A percentile compares a stretch with the other conserved stretches of the same genome.
Conservation (phyloP, 495 filamentous ascomycete genomes). For the Lophiotrema nucula region DNA sequence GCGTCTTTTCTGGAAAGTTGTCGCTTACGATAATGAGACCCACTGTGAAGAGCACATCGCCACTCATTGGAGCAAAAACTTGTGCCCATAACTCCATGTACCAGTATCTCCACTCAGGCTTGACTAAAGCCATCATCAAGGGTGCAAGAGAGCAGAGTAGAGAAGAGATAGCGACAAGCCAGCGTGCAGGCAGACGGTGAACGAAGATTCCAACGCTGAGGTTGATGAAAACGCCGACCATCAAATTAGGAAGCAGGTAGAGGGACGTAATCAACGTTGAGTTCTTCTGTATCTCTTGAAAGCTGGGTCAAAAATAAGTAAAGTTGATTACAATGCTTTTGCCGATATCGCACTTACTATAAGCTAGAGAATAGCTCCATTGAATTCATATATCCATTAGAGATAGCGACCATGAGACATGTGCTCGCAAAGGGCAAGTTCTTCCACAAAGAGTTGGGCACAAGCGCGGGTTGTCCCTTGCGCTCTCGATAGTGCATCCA, state of each 20-base stretch:
- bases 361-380: conserved; percentile 51
- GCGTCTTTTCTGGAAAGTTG: conserved; percentile 33
- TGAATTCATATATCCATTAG: conserved; percentile 49
- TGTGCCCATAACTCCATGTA: conserved; percentile 35
- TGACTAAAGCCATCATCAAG: conserved; percentile 34
- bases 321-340: neutral
- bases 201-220: conserved; percentile 31
- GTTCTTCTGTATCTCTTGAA: conserved; percentile 29
- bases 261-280: conserved; percentile 25
- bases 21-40: conserved; percentile 33
- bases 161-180: conserved; percentile 21
- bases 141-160: conserved; percentile 23
- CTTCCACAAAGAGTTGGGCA: conserved; percentile 57
- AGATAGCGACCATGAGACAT: conserved; percentile 53
- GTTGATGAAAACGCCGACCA: conserved; percentile 25
- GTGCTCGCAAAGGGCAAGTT: conserved; percentile 50
- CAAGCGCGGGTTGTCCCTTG: conserved; percentile 47
- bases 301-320: conserved; percentile 1
- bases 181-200: conserved; percentile 19
- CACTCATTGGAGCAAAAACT: conserved; percentile 23
- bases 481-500: conserved; percentile 51
- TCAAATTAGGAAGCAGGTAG: conserved; percentile 31
- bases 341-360: conserved; percentile 36
- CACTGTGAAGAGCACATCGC: conserved; percentile 35
- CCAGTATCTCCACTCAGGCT: conserved; percentile 36